Evolutionary conservation across 176 grass and related monocot genomes (phyloP), one percentile per base, ranked within the genome.

Genomic region (Rhynchospora tenuis): DNA sequence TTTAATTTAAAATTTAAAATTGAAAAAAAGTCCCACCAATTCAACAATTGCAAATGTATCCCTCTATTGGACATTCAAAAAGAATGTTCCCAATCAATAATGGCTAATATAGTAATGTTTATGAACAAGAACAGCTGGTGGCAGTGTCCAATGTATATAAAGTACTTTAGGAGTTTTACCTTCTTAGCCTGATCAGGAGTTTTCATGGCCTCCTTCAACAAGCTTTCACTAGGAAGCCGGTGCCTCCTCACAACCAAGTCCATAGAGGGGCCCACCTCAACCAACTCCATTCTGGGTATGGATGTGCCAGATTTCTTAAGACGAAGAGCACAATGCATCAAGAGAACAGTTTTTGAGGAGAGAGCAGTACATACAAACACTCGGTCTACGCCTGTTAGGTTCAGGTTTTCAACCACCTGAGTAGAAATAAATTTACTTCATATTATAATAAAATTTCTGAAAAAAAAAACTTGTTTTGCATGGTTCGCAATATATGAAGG

Each of bases 251-350:
- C 74, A 8, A 91, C 86, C 67, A 98, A 80, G 73, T 98, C 95
- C 92, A 98, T 93, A 6, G 91, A 95, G 20, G 95, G 92, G 23
- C 95, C 95, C 68, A 98, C 95, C 88, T 98, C 95, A 68, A 95
- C 89, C 74, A 98, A 83, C 69, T 98, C 96, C 88, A 98, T 95
- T 81, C 91, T 93, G 61, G 96, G 93, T 82, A 98, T 80, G 23
- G 89, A 31, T 17, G 96, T 93, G 70, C 93, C 96, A 0, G 96
- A 98, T 74, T 83, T 91, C 88, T 95, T 95, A 9, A 95, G 93
- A 24, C 84, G 86, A 55, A 95, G 86, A 83, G 93, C 93, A 85
- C 93, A 98, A 68, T 98, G 96, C 75, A 72, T 91, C 83, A 98
- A 84, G 69, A 91, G 79, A 13, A 98, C 89, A 23, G 87, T 91